phyloP scores from a whole-genome alignment of 331 rosid species.

The Malus hybrid region DNA sequence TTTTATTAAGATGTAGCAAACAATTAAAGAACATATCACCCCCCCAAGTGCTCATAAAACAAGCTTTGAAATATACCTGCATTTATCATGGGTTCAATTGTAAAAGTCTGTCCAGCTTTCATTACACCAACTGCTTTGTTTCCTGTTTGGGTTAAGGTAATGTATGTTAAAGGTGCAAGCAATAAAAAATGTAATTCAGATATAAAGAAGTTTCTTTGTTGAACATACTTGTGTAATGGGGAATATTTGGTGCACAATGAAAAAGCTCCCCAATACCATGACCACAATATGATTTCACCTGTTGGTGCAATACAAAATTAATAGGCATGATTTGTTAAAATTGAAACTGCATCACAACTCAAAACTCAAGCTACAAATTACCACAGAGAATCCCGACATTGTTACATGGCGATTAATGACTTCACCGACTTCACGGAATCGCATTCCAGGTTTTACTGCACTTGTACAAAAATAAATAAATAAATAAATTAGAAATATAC shows the following conservation, averaged over 20 bases:
- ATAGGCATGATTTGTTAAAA: not conserved
- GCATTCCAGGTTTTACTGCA: conserved; percentile 85
- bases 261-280: conserved; percentile 99
- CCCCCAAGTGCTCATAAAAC: not conserved
- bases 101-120: conserved; percentile 92
- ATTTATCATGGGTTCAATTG: conserved; percentile 96
- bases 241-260: conserved; percentile 96
- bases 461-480: not conserved
- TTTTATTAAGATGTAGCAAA: not conserved
- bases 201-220: not conserved
- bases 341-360: not conserved
- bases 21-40: not conserved
- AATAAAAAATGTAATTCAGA: not conserved
- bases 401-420: conserved; percentile 77
- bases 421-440: conserved; percentile 95
- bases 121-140: conserved; percentile 96
- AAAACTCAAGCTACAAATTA: conserved; percentile 23
- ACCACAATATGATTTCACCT: conserved; percentile 83
- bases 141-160: conserved; percentile 57
- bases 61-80: conserved; percentile 39
- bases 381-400: conserved; percentile 91
- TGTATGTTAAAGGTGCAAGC: not conserved
- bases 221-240: conserved; percentile 80
- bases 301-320: conserved; percentile 5
- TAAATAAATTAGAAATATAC: too few relatives aligned